Conservation (phyloP, 306 rosid species). For the Abrus precatorius region DNA sequence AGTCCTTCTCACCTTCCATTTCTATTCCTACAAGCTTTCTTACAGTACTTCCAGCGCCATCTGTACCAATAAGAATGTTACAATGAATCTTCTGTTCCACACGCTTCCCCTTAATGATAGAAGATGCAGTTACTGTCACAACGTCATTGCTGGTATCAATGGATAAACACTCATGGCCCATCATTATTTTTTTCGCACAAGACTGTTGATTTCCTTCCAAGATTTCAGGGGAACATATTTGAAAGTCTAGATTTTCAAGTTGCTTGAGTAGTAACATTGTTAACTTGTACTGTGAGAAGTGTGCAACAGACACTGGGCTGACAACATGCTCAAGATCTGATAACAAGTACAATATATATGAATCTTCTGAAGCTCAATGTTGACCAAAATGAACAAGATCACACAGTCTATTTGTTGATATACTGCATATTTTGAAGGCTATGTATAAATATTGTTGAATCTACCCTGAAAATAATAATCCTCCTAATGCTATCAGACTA, state of each 20-base stretch:
- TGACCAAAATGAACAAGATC: conserved; percentile 40
- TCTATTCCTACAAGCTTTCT: conserved; percentile 81
- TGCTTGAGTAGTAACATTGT: conserved; percentile 67
- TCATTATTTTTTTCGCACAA: conserved; percentile 64
- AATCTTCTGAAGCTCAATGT: conserved; percentile 46
- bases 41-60: conserved; percentile 91
- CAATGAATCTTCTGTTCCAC: conserved; percentile 67
- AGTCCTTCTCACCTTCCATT: conserved; percentile 85
- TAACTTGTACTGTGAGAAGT: conserved; percentile 91
- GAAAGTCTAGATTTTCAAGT: conserved; percentile 75
- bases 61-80: conserved; percentile 79
- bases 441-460: conserved; percentile 36
- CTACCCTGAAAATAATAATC: conserved; percentile 30
- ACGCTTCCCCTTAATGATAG: conserved; percentile 62
- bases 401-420: conserved; percentile 5
- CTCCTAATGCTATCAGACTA: conserved; percentile 29
- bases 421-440: conserved; percentile 37
- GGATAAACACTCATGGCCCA: conserved; percentile 87
- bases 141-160: conserved; percentile 60
- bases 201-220: conserved; percentile 53
- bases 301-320: conserved; percentile 94
- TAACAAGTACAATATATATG: conserved; percentile 48
- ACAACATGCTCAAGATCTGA: conserved; percentile 81
- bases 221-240: conserved; percentile 52
- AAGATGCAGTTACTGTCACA: conserved; percentile 69